These are phyloP conservation scores for Malassezia furfur DNA, from an alignment of 1,284 basidiomycete species.

Conservation along the genomic window DNA sequence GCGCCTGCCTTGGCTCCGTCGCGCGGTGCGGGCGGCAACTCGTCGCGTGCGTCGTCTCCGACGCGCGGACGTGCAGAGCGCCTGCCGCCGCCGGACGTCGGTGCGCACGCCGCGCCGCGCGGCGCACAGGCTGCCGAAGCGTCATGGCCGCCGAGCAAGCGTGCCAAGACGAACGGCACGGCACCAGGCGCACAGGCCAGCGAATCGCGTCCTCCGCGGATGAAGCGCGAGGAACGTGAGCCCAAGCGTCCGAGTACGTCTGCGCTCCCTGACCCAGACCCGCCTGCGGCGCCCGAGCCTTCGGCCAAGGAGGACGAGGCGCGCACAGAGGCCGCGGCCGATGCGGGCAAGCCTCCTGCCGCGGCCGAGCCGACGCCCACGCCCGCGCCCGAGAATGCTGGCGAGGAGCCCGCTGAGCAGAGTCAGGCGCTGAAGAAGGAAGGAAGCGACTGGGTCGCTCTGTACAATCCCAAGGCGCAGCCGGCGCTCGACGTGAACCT, in stretches of 20 bases:
- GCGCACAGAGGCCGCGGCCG: no score
- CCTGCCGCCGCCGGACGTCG: neutral
- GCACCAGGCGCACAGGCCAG: neutral
- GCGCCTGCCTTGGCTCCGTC: neutral
- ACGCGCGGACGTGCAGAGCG: neutral
- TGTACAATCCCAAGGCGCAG: conserved; percentile 79
- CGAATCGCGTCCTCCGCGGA: neutral
- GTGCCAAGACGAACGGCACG: neutral
- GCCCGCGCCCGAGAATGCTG: no score
- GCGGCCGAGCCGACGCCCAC: no score
- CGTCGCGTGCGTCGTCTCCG: neutral
- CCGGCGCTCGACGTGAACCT: conserved; percentile 73
- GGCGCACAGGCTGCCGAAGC: neutral
- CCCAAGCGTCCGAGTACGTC: neutral
- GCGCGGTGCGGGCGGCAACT: neutral
- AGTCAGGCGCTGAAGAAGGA: conserved; percentile 58
- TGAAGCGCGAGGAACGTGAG: conserved; percentile 14
- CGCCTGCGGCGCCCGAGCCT: neutral
- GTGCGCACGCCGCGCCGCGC: neutral
- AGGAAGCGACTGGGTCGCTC: conserved; percentile 85
- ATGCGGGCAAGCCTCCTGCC: no score
- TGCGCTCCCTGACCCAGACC: neutral
- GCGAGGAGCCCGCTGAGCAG: neutral
- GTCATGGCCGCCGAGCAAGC: conserved; percentile 13
- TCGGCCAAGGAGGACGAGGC: no score